Percentiles rank a stretch among this genome's conserved stretches.
Evolutionary conservation across 495 filamentous ascomycete species (phyloP).

Genomic region (Oidiodendron maius): DNA sequence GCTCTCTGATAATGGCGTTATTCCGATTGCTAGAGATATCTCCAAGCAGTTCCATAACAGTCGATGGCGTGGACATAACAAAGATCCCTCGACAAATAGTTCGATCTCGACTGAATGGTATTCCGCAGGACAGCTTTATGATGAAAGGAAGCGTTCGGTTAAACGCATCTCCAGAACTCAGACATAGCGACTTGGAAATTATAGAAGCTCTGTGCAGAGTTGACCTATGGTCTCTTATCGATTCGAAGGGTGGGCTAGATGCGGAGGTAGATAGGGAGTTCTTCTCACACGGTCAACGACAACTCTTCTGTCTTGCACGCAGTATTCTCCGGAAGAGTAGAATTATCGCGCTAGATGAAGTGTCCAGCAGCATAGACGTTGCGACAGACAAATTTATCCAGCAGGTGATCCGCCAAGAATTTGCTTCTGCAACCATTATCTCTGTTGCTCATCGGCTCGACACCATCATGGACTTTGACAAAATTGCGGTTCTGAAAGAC

Average conservation of each 20-base stretch:
- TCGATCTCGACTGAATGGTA: conserved; percentile 23
- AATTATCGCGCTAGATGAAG: conserved; percentile 27
- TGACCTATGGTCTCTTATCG: conserved; percentile 10
- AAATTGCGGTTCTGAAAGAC: conserved; percentile 35
- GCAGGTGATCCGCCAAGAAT: conserved; percentile 48
- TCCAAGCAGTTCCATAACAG: conserved; percentile 12
- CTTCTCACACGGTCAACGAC: conserved; percentile 56
- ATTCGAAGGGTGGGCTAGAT: conserved; percentile 31
- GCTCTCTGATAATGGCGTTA: conserved; percentile 27
- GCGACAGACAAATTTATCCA: conserved; percentile 55
- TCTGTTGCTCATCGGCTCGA: conserved; percentile 47
- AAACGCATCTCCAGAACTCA: conserved; percentile 4
- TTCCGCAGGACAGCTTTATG: conserved; percentile 34
- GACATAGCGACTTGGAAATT: neutral
- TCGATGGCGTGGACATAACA: conserved; percentile 25
- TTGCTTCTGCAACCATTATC: conserved; percentile 47
- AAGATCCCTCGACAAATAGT: conserved; percentile 22
- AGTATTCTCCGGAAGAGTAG: conserved; percentile 40
- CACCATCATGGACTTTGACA: conserved; percentile 36
- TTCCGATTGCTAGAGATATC: conserved; percentile 29
- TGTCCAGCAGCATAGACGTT: conserved; percentile 39
- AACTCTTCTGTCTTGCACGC: conserved; percentile 57
- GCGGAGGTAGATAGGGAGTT: conserved; percentile 42
- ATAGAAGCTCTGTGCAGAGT: conserved; percentile 21
- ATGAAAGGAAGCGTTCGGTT: conserved; percentile 24